A percentile compares a stretch with the other conserved stretches of the same genome.
phyloP scores from a whole-genome alignment of 805 yeast genomes.

The Lipomyces starkeyi region DNA sequence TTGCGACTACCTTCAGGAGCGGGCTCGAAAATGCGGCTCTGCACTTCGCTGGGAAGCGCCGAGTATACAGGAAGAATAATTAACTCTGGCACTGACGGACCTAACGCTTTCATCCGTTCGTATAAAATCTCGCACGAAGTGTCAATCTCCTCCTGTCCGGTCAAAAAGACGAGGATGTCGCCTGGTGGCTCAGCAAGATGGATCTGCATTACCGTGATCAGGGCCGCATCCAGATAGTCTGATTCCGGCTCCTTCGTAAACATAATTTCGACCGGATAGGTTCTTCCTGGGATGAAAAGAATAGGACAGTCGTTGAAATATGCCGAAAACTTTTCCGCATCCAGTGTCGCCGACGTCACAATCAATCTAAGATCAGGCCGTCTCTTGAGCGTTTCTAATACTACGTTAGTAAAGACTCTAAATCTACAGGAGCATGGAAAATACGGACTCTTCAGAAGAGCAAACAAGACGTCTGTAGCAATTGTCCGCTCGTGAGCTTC shows the following conservation, averaged over 20 bases:
- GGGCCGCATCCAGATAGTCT: slow-evolving; percentile 86
- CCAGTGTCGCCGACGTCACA: slow-evolving; percentile 93
- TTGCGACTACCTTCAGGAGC: slow-evolving; percentile 81
- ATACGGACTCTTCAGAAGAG: slow-evolving; percentile 65
- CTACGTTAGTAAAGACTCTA: neutral
- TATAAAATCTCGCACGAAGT: slow-evolving; percentile 73
- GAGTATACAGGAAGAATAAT: slow-evolving; percentile 89
- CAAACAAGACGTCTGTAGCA: slow-evolving; percentile 84
- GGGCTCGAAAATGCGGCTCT: slow-evolving; percentile 80
- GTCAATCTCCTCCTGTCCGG: slow-evolving; percentile 98
- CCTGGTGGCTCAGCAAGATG: slow-evolving; percentile 75
- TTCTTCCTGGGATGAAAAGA: slow-evolving; percentile 86
- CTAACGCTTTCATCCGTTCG: slow-evolving; percentile 70
- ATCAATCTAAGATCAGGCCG: slow-evolving; percentile 76
- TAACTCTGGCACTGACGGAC: slow-evolving; percentile 63
- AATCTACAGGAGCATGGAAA: neutral
- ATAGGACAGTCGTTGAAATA: slow-evolving; percentile 87
- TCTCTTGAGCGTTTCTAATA: slow-evolving; percentile 54
- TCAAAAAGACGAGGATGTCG: slow-evolving; percentile 86
- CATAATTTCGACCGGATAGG: slow-evolving; percentile 87
- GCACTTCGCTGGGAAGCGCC: slow-evolving; percentile 84
- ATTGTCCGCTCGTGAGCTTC: slow-evolving; percentile 97
- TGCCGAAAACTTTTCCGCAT: slow-evolving; percentile 82
- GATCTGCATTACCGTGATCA: slow-evolving; percentile 84
- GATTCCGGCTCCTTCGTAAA: slow-evolving; percentile 89